Conservation (phyloP, 139 green algal species). For the Chlorella sp. region DNA sequence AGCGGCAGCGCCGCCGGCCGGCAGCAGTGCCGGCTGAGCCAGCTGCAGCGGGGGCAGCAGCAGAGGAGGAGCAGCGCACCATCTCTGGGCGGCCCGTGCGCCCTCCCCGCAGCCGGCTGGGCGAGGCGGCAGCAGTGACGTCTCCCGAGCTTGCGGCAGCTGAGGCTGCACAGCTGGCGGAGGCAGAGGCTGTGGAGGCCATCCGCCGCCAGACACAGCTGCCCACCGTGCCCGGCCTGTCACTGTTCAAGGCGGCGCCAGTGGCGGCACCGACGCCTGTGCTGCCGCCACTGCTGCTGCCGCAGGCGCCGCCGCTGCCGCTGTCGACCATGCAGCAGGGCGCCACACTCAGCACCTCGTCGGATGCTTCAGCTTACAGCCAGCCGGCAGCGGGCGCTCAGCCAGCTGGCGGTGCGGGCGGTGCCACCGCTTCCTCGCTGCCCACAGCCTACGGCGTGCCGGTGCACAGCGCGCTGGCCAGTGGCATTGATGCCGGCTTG, state of each 20-base stretch:
- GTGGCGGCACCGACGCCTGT: neutral
- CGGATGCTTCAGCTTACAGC: conserved; percentile 25
- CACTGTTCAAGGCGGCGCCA: conserved; percentile 18
- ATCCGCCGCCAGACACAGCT: conserved; percentile 13
- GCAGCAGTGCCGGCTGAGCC: neutral
- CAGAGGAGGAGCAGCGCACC: conserved; percentile 2
- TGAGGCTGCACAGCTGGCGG: conserved; percentile 13
- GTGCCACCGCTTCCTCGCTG: neutral
- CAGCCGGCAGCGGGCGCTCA: neutral
- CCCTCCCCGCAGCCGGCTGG: conserved; percentile 1
- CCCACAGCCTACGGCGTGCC: conserved; percentile 4
- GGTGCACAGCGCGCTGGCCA: neutral
- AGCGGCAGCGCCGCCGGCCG: neutral
- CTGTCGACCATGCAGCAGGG: neutral
- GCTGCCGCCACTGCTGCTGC: neutral
- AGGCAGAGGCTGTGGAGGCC: neutral
- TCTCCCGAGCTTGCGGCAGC: conserved; percentile 16
- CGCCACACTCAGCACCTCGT: neutral
- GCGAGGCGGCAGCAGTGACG: conserved; percentile 6
- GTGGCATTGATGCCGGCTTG: neutral
- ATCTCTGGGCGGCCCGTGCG: conserved; percentile 5
- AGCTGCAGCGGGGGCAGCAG: neutral
- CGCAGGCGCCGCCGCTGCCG: neutral
- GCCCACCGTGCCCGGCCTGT: neutral
- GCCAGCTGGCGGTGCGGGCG: neutral